Conservation (phyloP, 2,329 filamentous ascomycete species). For the Penicillium expansum region DNA sequence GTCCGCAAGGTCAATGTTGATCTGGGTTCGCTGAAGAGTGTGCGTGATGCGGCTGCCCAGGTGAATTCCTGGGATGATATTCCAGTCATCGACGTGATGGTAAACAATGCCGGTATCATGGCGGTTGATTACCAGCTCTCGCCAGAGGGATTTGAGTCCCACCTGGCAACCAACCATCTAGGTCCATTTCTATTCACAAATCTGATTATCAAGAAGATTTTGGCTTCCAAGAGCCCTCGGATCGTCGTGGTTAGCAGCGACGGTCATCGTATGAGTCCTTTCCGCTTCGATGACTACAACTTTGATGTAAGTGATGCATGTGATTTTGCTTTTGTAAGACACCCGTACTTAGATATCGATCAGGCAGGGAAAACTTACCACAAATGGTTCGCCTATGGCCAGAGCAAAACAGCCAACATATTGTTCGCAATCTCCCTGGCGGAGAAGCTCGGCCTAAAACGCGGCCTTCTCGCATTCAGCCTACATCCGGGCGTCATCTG, state of each 20-base stretch:
- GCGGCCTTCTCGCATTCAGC: constrained; percentile 23
- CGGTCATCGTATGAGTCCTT: constrained; percentile 43
- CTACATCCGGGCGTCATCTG: constrained; percentile 30
- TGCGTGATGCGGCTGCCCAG: constrained; percentile 33
- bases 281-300: constrained; percentile 47
- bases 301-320: constrained; percentile 35
- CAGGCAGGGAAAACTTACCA: constrained; percentile 29
- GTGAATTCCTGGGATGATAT: constrained; percentile 30
- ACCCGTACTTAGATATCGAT: neutral
- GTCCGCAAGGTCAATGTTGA: constrained; percentile 31
- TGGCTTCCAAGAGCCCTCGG: constrained; percentile 27
- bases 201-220: constrained; percentile 35
- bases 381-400: constrained; percentile 43
- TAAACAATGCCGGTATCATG: constrained; percentile 48
- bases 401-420: constrained; percentile 49
- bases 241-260: constrained; percentile 49
- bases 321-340: neutral
- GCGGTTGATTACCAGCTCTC: constrained; percentile 28
- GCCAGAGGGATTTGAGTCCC: constrained; percentile 39
- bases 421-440: constrained; percentile 43
- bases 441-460: constrained; percentile 20
- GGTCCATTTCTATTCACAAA: constrained; percentile 43
- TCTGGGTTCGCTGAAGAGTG: constrained; percentile 30
- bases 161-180: constrained; percentile 42
- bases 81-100: constrained; percentile 39